phyloP scores from a whole-genome alignment of 2,329 filamentous ascomycete species.

The Cladobotryum mycophilum region DNA sequence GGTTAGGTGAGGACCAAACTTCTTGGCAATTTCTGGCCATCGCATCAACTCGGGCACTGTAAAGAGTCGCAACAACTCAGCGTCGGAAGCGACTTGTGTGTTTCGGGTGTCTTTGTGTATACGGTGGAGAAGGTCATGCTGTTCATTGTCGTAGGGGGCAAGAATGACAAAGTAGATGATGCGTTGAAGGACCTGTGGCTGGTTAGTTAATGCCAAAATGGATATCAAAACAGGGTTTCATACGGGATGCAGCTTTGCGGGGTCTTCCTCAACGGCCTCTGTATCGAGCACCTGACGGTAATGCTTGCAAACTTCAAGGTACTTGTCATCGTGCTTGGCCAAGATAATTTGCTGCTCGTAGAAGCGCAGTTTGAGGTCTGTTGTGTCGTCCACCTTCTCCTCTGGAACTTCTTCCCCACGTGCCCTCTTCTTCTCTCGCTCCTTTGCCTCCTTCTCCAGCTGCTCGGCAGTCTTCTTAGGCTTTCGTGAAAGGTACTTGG shows the following conservation, averaged over 20 bases:
- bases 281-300: slow-evolving; percentile 96
- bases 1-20: slow-evolving; percentile 83
- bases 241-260: slow-evolving; percentile 78
- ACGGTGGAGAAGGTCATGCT: slow-evolving; percentile 92
- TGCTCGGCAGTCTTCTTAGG: slow-evolving; percentile 86
- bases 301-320: slow-evolving; percentile 95
- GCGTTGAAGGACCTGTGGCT: slow-evolving; percentile 70
- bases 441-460: slow-evolving; percentile 84
- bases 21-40: slow-evolving; percentile 87
- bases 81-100: slow-evolving; percentile 68
- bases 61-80: slow-evolving; percentile 85
- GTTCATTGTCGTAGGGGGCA: slow-evolving; percentile 95
- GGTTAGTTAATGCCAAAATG: slow-evolving; percentile 7
- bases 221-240: slow-evolving; percentile 22
- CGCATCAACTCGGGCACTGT: slow-evolving; percentile 96
- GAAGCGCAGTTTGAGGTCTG: slow-evolving; percentile 89
- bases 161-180: slow-evolving; percentile 98
- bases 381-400: slow-evolving; percentile 80
- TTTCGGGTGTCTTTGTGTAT: slow-evolving; percentile 82
- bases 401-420: slow-evolving; percentile 72
- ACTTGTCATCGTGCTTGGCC: slow-evolving; percentile 95
- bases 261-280: slow-evolving; percentile 86
- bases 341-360: slow-evolving; percentile 96
- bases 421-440: slow-evolving; percentile 77
- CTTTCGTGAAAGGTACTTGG: slow-evolving; percentile 81